Base-by-base conservation (phyloP, 192 early-diverging fungal genomes). In the Podochytrium sp. region DNA sequence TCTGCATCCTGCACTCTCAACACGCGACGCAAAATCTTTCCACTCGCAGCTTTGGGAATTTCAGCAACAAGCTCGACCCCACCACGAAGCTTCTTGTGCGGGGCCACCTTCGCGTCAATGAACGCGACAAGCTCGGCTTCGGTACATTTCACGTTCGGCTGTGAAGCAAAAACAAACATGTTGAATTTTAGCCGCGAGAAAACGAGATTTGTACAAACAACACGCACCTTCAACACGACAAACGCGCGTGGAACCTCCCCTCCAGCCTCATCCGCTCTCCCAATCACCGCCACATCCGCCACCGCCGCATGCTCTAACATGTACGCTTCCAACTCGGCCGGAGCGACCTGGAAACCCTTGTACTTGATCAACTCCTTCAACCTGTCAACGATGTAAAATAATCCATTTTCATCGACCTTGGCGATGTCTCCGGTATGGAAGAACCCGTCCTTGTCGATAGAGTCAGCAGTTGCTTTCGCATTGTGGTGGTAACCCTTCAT, bases 321-420 rank as follows among this genome's bases (percentile, higher is more conserved):
- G 38, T 90, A 34, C 3, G 85, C 86, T 73, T 95, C 94, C 34
- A 96, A 79, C 75, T 95, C 94, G 2, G 94, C 90, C 1, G 95
- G 95, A 4, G 92, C 83, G 7, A 96, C 91, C 76, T 92, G 84
- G 65, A 87, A 84, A 37, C 92, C 92, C 25, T 91, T 91, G 72
- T 91, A 95, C 79, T 96, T 95, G 76, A 94, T 96, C 3, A 94
- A 79, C 73, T 94, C 92, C 84, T 95, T 96, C 32, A 91, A 77
- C 32, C 95, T 89, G 74, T 92, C 90, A 16, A 88, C 83, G 32
- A 92, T 89, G 59, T 81, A 87, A 59, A 88, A 87, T 50, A 89
- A 77, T 7, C 88, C 90, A 5, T 87, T 42, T 33, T 80, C 80
- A 65, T 93, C 90, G 6, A 91, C 75, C 33, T 83, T 69, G 0